Conservation (phyloP, 2,329 filamentous ascomycete genomes). For the Sarocladium kiliense region DNA sequence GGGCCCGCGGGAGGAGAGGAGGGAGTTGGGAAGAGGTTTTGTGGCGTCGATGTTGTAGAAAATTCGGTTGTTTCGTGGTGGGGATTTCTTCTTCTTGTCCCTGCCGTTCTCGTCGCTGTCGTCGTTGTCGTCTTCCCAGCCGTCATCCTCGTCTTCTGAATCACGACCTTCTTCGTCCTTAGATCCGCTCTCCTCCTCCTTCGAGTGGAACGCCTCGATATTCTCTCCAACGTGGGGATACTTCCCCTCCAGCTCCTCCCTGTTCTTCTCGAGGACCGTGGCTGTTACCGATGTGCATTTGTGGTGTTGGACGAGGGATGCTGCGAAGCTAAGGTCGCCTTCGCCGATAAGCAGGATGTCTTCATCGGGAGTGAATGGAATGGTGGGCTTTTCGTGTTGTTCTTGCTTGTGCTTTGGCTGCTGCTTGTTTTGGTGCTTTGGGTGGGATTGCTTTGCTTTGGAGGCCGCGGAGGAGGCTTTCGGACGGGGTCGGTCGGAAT, state of each 20-base stretch:
- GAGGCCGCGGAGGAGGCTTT: conserved; percentile 6
- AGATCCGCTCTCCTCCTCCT: conserved; percentile 17
- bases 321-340: conserved; percentile 74
- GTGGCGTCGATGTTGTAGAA: conserved; percentile 64
- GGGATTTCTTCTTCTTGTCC: conserved; percentile 10
- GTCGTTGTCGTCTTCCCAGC: conserved; percentile 15
- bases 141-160: conserved; percentile 12
- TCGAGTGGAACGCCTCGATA: conserved; percentile 29
- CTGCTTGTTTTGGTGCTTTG: neutral
- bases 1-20: conserved; percentile 42
- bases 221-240: conserved; percentile 66
- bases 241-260: conserved; percentile 59
- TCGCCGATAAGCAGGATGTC: conserved; percentile 74
- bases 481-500: neutral
- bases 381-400: conserved; percentile 35
- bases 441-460: conserved; percentile 19
- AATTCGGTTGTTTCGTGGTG: conserved; percentile 30
- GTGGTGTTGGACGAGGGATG: conserved; percentile 61
- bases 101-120: conserved; percentile 14
- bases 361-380: conserved; percentile 64
- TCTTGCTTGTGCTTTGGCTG: conserved; percentile 12
- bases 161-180: conserved; percentile 10
- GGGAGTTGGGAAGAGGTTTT: conserved; percentile 47
- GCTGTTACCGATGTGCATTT: conserved; percentile 62
- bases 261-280: conserved; percentile 59